phyloP scores from a whole-genome alignment of 2,329 filamentous ascomycete genomes.

The Alternaria infectoria region DNA sequence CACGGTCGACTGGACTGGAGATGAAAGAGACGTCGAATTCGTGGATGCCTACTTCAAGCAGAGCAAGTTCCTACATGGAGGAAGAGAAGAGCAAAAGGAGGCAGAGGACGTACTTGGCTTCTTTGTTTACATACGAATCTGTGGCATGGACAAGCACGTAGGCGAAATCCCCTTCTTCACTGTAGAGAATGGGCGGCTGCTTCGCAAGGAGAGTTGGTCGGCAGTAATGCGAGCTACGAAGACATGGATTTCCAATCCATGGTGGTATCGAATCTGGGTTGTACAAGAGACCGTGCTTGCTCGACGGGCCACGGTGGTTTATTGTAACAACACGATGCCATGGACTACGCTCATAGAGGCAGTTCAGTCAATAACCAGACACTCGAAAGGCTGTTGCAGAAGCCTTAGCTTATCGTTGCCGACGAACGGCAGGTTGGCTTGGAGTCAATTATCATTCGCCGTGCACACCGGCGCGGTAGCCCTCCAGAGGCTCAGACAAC shows the following conservation, averaged over 20 bases:
- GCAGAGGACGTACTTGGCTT: constrained; percentile 3
- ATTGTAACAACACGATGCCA: constrained; percentile 7
- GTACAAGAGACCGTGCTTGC: constrained; percentile 21
- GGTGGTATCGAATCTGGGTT: constrained; percentile 22
- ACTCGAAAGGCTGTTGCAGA: neutral
- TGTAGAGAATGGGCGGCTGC: neutral
- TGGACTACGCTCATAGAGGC: constrained; percentile 14
- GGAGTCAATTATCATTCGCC: neutral
- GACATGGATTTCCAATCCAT: neutral
- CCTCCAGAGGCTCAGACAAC: neutral
- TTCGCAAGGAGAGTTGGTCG: neutral
- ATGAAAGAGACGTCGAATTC: neutral
- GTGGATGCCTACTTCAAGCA: neutral
- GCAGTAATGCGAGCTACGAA: neutral
- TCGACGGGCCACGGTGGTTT: constrained; percentile 13
- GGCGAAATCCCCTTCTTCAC: constrained; percentile 3
- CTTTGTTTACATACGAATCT: neutral
- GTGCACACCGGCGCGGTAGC: neutral
- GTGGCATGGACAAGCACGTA: neutral
- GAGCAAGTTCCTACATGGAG: neutral
- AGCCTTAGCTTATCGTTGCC: neutral
- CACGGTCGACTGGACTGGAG: neutral
- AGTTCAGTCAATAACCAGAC: neutral
- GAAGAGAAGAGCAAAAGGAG: neutral
- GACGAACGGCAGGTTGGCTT: neutral